Evolutionary conservation across 2,329 filamentous ascomycete species (phyloP).

Genomic region (Seiridium cupressi): DNA sequence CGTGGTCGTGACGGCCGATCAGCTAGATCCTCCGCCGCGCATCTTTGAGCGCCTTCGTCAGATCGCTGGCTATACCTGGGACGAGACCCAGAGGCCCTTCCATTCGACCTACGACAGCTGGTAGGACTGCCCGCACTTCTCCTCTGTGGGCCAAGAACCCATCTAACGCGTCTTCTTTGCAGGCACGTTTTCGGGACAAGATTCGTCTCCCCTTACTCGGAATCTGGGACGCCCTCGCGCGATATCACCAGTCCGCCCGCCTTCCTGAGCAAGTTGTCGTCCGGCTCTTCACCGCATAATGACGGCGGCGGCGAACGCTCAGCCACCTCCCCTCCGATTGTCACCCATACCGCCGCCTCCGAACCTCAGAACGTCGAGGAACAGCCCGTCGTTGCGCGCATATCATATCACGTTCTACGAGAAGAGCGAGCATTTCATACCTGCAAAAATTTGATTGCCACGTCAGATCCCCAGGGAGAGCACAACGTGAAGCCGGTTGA

Average conservation of each 20-base stretch:
- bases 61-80: conserved; percentile 74
- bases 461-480: conserved; percentile 68
- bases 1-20: conserved; percentile 49
- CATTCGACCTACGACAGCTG: conserved; percentile 86
- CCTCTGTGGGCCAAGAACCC: neutral
- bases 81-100: conserved; percentile 57
- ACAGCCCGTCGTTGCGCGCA: conserved; percentile 69
- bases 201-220: conserved; percentile 49
- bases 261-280: conserved; percentile 35
- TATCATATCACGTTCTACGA: conserved; percentile 79
- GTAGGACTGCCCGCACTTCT: conserved; percentile 37
- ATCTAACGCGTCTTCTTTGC: conserved; percentile 16
- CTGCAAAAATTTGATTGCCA: conserved; percentile 67
- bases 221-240: conserved; percentile 43
- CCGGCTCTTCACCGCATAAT: conserved; percentile 32
- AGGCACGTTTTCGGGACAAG: conserved; percentile 68
- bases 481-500: conserved; percentile 83
- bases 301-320: conserved; percentile 39
- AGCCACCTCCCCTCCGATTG: conserved; percentile 30
- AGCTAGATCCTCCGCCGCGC: conserved; percentile 62
- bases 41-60: conserved; percentile 72
- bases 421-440: conserved; percentile 88
- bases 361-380: conserved; percentile 59
- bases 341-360: conserved; percentile 31
- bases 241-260: conserved; percentile 43